These are phyloP conservation scores for Cystoderma amianthinum DNA, from an alignment of 768 basidiomycete genomes.

Conservation along the genomic window DNA sequence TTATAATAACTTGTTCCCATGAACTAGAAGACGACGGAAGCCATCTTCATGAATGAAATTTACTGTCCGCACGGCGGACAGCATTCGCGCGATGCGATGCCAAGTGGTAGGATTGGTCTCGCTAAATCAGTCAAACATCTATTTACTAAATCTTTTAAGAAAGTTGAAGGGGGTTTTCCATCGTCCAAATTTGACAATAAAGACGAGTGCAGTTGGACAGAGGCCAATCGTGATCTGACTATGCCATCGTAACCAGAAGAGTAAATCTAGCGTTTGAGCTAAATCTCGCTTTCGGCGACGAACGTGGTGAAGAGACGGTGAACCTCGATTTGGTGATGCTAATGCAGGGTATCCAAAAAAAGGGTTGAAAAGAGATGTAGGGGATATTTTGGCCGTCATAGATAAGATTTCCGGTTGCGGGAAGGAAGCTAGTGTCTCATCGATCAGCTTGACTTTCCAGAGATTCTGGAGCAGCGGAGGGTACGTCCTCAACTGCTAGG, in stretches of 20 bases:
- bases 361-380: constrained; percentile 61
- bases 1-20: too few relatives aligned
- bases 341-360: constrained; percentile 68
- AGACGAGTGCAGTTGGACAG: constrained; percentile 19
- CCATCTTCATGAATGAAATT: too few relatives aligned
- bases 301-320: constrained; percentile 46
- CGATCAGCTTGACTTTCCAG: constrained; percentile 5
- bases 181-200: constrained; percentile 18
- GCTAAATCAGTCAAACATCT: too few relatives aligned
- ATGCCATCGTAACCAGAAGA: constrained; percentile 68
- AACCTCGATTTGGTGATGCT: constrained; percentile 18
- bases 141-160: constrained; percentile 7
- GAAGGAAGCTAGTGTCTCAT: constrained; percentile 3
- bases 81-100: too few relatives aligned
- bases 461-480: constrained; percentile 1
- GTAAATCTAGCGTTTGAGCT: constrained; percentile 45
- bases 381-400: too few relatives aligned
- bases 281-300: constrained; percentile 68
- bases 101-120: too few relatives aligned
- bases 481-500: constrained; percentile 16
- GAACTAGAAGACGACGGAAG: too few relatives aligned
- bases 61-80: too few relatives aligned
- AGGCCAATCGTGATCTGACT: constrained; percentile 28
- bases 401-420: constrained; percentile 14
- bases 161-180: constrained; percentile 11